Conservation (phyloP, 1,284 basidiomycete species). For the Baeospora myosura region DNA sequence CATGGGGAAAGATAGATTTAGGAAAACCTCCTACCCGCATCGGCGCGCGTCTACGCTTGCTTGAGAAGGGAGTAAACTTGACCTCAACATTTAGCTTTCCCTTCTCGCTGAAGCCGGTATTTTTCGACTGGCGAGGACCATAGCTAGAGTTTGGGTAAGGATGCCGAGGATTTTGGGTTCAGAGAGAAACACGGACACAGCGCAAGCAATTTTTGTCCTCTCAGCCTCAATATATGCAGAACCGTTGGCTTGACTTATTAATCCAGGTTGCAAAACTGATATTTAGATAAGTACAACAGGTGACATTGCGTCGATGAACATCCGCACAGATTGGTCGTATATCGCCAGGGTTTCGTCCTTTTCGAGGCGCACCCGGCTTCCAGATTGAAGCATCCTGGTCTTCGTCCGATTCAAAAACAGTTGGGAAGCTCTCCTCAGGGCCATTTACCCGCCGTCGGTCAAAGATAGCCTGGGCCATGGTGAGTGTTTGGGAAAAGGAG, state of each 20-base stretch:
- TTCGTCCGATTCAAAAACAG: conserved; percentile 46
- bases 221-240: conserved; percentile 92
- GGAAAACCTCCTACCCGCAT: conserved; percentile 60
- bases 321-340: conserved; percentile 80
- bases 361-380: conserved; percentile 31
- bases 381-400: conserved; percentile 21
- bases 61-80: conserved; percentile 94
- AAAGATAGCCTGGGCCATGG: conserved; percentile 49
- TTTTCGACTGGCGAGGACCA: conserved; percentile 86
- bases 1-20: conserved; percentile 2
- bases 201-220: conserved; percentile 88
- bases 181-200: conserved; percentile 58
- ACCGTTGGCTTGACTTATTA: conserved; percentile 90
- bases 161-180: conserved; percentile 9
- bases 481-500: no score
- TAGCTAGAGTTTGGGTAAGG: conserved; percentile 48
- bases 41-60: conserved; percentile 67
- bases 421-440: conserved; percentile 73
- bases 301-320: neutral
- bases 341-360: conserved; percentile 49
- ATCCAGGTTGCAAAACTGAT: conserved; percentile 80
- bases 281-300: conserved; percentile 5
- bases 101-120: conserved; percentile 71
- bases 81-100: conserved; percentile 92
- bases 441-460: conserved; percentile 86